A percentile compares a stretch with the other conserved stretches of the same genome.
Conservation (phyloP, 345 rosid genomes). For the Dipteronia sinensis region DNA sequence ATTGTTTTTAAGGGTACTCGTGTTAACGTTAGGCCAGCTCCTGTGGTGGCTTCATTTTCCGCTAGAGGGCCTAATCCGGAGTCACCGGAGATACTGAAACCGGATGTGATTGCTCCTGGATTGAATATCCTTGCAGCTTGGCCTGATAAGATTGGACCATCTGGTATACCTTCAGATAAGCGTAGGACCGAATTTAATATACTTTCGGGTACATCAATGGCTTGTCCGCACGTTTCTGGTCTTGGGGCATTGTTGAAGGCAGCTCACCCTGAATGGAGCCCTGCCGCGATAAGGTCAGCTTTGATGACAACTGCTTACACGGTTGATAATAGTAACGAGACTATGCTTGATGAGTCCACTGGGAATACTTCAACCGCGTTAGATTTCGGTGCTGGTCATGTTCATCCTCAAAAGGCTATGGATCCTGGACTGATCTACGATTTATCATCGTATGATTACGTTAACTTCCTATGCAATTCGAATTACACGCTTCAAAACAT, state of each 20-base stretch:
- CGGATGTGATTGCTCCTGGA: slow-evolving; percentile 90
- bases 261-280: slow-evolving; percentile 91
- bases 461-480: slow-evolving; percentile 76
- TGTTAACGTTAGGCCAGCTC: slow-evolving; percentile 69
- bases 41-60: slow-evolving; percentile 88
- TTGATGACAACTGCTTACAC: slow-evolving; percentile 88
- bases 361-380: slow-evolving; percentile 68
- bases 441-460: slow-evolving; percentile 60
- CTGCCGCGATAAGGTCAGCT: slow-evolving; percentile 80
- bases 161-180: slow-evolving; percentile 60
- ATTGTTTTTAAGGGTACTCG: slow-evolving; percentile 81
- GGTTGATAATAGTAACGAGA: slow-evolving; percentile 56
- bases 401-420: slow-evolving; percentile 88
- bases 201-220: slow-evolving; percentile 95
- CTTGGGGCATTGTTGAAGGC: slow-evolving; percentile 87
- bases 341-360: slow-evolving; percentile 76
- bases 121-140: slow-evolving; percentile 93
- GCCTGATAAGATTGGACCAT: slow-evolving; percentile 85
- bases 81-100: slow-evolving; percentile 80
- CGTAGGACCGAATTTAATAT: slow-evolving; percentile 80
- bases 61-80: slow-evolving; percentile 85
- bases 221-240: slow-evolving; percentile 94
- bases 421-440: slow-evolving; percentile 86
- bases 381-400: slow-evolving; percentile 85
- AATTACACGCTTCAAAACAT: slow-evolving; percentile 68